phyloP scores from a whole-genome alignment of 2,329 filamentous ascomycete genomes.

The Clonostachys sp. region DNA sequence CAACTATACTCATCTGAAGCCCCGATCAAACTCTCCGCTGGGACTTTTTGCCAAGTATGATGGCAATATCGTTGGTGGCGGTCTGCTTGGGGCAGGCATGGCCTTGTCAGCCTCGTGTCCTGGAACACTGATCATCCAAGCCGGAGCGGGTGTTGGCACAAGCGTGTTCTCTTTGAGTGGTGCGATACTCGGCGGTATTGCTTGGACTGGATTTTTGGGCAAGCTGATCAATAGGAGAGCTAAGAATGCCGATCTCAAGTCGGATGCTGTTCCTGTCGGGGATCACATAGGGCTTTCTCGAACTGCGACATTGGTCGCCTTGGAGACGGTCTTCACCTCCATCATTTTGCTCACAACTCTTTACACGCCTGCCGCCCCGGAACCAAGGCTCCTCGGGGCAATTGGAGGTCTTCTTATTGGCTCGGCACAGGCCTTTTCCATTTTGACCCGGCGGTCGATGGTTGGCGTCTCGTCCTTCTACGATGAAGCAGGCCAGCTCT shows the following conservation, averaged over 20 bases:
- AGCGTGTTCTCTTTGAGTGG: constrained; percentile 3
- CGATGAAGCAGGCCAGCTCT: constrained; percentile 3
- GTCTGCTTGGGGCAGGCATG: constrained; percentile 5
- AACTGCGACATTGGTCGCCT: constrained; percentile 2
- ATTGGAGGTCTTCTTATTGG: constrained; percentile 6
- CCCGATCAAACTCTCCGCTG: constrained; percentile 3
- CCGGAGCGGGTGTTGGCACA: constrained; percentile 3
- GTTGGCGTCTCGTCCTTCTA: constrained; percentile 5
- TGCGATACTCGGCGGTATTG: constrained; percentile 1
- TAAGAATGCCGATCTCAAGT: constrained; percentile 1
- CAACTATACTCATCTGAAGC: constrained; percentile 1
- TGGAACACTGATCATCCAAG: constrained; percentile 5
- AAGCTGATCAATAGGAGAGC: neutral
- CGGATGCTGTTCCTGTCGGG: neutral
- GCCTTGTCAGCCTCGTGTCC: constrained; percentile 5
- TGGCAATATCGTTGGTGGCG: constrained; percentile 4
- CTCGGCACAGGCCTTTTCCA: constrained; percentile 2
- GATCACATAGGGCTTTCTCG: neutral
- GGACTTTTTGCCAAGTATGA: constrained; percentile 3
- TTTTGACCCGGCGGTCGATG: constrained; percentile 1
- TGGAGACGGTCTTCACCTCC: neutral
- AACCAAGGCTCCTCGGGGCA: neutral
- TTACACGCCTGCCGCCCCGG: constrained; percentile 1
- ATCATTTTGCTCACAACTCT: constrained; percentile 1
- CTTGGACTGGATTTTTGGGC: neutral